A percentile compares a stretch with the other conserved stretches of the same genome.
phyloP scores from a whole-genome alignment of 371 early-diverging fungal genomes.

The Rhizopus sp. region DNA sequence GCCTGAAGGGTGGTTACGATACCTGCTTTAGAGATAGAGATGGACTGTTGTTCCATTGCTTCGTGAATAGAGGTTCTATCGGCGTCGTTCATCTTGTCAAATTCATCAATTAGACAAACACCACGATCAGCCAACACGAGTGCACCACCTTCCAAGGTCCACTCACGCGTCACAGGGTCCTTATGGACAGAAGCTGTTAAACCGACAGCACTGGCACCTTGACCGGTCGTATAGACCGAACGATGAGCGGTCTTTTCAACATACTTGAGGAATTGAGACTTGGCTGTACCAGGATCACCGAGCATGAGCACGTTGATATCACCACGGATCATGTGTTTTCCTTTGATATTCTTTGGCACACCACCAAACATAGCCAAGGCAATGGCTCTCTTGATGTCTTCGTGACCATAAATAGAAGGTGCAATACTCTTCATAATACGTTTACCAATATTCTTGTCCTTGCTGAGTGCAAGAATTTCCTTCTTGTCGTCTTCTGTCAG shows the following conservation, averaged over 20 bases:
- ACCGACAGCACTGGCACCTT: constrained; percentile 99
- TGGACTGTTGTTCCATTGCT: constrained; percentile 99
- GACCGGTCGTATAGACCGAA: constrained; percentile 99
- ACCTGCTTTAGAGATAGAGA: constrained; percentile 97
- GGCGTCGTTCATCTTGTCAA: constrained; percentile 99
- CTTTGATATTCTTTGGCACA: constrained; percentile 90
- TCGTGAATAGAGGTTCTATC: constrained; percentile 90
- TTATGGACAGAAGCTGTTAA: constrained; percentile 98
- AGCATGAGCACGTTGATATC: constrained; percentile 99
- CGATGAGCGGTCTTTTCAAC: constrained; percentile 95
- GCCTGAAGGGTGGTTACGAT: constrained; percentile 97
- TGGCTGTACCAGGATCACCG: constrained; percentile 99
- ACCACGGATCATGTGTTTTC: constrained; percentile 95
- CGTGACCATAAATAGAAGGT: constrained; percentile 99
- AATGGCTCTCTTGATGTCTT: constrained; percentile 96
- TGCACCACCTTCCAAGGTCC: constrained; percentile 99
- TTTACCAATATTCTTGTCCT: constrained; percentile 81
- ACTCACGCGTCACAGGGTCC: constrained; percentile 97
- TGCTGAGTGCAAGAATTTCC: constrained; percentile 77
- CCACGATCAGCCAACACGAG: constrained; percentile 99
- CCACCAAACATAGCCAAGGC: constrained; percentile 98
- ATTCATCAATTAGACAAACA: constrained; percentile 98
- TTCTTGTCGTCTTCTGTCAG: constrained; percentile 94
- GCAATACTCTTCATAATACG: constrained; percentile 96
- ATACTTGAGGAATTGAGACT: constrained; percentile 99